A percentile compares a stretch with the other conserved stretches of the same genome.
Evolutionary conservation across 1,284 basidiomycete genomes (phyloP).

Genomic region (Rhodotorula sp.): DNA sequence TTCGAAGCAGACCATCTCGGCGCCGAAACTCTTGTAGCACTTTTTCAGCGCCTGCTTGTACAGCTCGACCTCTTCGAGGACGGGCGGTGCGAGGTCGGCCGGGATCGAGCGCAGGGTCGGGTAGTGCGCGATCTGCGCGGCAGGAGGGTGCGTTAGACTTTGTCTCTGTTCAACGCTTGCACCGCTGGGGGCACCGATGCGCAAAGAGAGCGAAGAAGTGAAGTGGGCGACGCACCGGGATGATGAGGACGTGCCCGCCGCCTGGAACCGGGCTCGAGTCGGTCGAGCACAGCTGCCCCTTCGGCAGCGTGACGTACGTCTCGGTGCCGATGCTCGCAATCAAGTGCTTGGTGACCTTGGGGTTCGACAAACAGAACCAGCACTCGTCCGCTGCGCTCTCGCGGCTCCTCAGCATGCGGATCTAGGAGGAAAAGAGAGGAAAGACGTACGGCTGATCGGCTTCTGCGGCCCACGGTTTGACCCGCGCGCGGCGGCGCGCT

Average conservation of each 20-base stretch:
- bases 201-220: slow-evolving; percentile 67
- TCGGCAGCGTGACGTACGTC: slow-evolving; percentile 88
- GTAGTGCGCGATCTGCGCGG: slow-evolving; percentile 56
- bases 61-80: slow-evolving; percentile 76
- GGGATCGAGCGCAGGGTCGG: slow-evolving; percentile 69
- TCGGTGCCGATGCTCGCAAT: slow-evolving; percentile 89
- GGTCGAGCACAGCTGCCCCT: slow-evolving; percentile 75
- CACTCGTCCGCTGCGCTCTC: slow-evolving; percentile 72
- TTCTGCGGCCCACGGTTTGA: slow-evolving; percentile 57
- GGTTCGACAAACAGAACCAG: slow-evolving; percentile 96
- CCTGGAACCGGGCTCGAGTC: slow-evolving; percentile 67
- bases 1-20: slow-evolving; percentile 77
- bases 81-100: slow-evolving; percentile 68
- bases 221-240: slow-evolving; percentile 35
- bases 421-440: slow-evolving; percentile 24
- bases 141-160: not conserved
- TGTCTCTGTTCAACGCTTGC: too few species aligned
- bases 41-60: slow-evolving; percentile 74
- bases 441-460: slow-evolving; percentile 71
- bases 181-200: slow-evolving; percentile 52
- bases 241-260: slow-evolving; percentile 80
- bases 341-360: slow-evolving; percentile 84
- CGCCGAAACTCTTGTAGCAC: slow-evolving; percentile 70
- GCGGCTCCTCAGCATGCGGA: too few species aligned
- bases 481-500: slow-evolving; percentile 13